These are phyloP conservation scores for Fusarium abutilonis DNA, from an alignment of 2,329 filamentous ascomycete genomes.

Conservation along the genomic window DNA sequence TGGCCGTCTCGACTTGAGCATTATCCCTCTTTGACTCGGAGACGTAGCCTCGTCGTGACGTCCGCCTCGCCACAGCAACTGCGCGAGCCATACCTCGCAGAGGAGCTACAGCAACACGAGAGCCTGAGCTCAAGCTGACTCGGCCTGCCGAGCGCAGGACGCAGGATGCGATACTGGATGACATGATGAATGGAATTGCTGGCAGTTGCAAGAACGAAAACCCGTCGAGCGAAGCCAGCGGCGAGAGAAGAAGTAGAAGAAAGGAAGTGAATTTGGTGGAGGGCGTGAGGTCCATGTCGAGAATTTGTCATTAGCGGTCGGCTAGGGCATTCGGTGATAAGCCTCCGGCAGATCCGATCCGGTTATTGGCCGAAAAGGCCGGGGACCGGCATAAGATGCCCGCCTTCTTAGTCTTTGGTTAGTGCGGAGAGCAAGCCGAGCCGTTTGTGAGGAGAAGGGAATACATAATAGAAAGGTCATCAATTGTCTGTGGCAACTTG, in stretches of 20 bases:
- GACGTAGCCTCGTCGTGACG: constrained; percentile 75
- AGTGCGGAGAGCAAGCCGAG: constrained; percentile 19
- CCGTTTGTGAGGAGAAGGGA: constrained; percentile 20
- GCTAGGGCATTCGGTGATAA: constrained; percentile 53
- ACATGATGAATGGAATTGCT: constrained; percentile 58
- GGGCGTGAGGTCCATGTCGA: constrained; percentile 39
- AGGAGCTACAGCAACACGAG: constrained; percentile 50
- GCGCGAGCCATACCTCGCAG: constrained; percentile 47
- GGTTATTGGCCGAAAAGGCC: constrained; percentile 47
- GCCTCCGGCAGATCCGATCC: constrained; percentile 32
- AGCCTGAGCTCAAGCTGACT: constrained; percentile 60
- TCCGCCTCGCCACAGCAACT: constrained; percentile 43
- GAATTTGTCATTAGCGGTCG: constrained; percentile 53
- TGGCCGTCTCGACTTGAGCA: constrained; percentile 86
- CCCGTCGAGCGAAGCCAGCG: constrained; percentile 32
- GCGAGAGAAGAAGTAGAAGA: constrained; percentile 31
- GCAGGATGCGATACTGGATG: constrained; percentile 71
- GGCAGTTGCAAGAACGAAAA: constrained; percentile 40
- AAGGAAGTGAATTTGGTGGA: constrained; percentile 36
- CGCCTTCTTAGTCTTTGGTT: constrained; percentile 23
- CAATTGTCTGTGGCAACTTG: constrained; percentile 21
- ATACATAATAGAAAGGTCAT: constrained; percentile 23
- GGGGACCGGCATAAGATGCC: constrained; percentile 25
- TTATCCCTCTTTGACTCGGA: constrained; percentile 81
- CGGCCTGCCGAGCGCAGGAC: constrained; percentile 80